A percentile compares a stretch with the other conserved stretches of the same genome.
These are phyloP conservation scores for Alternaria ventricosa DNA, from an alignment of 2,329 filamentous ascomycete genomes.

Conservation along the genomic window DNA sequence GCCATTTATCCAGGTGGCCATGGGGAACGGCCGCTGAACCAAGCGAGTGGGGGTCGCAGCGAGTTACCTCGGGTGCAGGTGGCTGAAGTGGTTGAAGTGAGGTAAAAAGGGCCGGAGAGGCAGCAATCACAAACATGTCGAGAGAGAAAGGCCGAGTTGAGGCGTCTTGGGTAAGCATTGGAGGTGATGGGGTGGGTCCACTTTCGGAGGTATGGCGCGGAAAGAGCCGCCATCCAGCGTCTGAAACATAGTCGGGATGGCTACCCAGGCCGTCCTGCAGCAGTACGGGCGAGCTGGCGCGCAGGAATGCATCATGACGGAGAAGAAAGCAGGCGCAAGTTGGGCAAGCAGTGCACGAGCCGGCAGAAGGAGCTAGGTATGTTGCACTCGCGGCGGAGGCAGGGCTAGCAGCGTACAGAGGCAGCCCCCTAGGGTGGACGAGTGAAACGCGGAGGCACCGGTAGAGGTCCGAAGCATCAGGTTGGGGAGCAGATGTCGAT, in stretches of 20 bases:
- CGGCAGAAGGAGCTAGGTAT: conserved; percentile 7
- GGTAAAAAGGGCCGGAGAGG: background rate
- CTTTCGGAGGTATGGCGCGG: conserved; percentile 17
- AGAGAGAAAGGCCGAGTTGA: background rate
- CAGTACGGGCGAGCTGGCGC: background rate
- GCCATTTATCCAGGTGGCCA: conserved; percentile 1
- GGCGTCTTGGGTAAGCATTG: conserved; percentile 1
- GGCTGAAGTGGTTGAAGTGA: background rate
- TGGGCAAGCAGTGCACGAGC: conserved; percentile 7
- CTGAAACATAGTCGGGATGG: conserved; percentile 7
- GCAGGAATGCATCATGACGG: background rate
- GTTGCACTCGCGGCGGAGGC: conserved; percentile 6
- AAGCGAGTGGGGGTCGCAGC: background rate
- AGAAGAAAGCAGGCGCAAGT: background rate
- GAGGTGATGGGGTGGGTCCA: conserved; percentile 7
- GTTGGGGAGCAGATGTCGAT: background rate
- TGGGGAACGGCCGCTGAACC: background rate
- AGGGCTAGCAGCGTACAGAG: conserved; percentile 3
- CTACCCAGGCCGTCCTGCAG: background rate
- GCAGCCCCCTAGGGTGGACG: background rate
- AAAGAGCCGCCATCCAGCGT: conserved; percentile 13
- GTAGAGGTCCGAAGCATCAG: conserved; percentile 1
- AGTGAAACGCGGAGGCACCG: conserved; percentile 12
- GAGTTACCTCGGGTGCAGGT: background rate
- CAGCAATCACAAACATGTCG: background rate